A percentile compares a stretch with the other conserved stretches of the same genome.
These are phyloP conservation scores for Arxiozyma bovina DNA, from an alignment of 1,139 yeast genomes.

Conservation along the genomic window DNA sequence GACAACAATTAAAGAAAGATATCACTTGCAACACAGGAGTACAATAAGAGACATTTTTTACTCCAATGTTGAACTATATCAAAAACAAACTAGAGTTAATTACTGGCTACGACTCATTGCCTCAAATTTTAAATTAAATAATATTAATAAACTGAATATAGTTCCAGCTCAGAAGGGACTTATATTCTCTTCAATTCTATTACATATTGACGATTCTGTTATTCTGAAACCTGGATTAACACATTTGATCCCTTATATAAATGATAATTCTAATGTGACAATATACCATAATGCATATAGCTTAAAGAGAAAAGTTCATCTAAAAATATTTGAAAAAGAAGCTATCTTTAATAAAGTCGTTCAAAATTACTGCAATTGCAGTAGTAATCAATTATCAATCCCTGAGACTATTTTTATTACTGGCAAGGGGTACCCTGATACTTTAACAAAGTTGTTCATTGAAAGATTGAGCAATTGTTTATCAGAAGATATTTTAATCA, in stretches of 20 bases:
- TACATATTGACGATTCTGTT: constrained; percentile 1
- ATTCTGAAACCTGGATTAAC: constrained; percentile 13
- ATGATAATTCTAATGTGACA: neutral
- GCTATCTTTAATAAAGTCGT: constrained; percentile 25
- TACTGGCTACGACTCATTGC: constrained; percentile 20
- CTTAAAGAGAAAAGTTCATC: neutral
- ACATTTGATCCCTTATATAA: constrained; percentile 9
- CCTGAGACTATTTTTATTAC: constrained; percentile 25
- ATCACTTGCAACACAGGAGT: constrained; percentile 10
- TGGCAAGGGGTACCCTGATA: constrained; percentile 34
- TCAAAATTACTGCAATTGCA: neutral
- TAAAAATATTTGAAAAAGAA: constrained; percentile 29
- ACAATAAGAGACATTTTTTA: constrained; percentile 32
- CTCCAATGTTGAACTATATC: constrained; percentile 28
- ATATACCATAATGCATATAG: neutral
- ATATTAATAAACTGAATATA: constrained; percentile 18
- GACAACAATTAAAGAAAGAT: constrained; percentile 9
- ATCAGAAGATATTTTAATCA: constrained; percentile 7
- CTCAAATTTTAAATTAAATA: constrained; percentile 13
- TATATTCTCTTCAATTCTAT: constrained; percentile 14
- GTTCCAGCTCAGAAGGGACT: constrained; percentile 33
- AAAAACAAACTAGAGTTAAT: constrained; percentile 21
- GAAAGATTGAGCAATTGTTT: constrained; percentile 10
- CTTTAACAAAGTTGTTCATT: constrained; percentile 24
- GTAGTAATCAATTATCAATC: neutral